Percentiles rank a stretch among this genome's conserved stretches.
phyloP scores from a whole-genome alignment of 2,329 filamentous ascomycete genomes.

The Fusarium verticillioides region DNA sequence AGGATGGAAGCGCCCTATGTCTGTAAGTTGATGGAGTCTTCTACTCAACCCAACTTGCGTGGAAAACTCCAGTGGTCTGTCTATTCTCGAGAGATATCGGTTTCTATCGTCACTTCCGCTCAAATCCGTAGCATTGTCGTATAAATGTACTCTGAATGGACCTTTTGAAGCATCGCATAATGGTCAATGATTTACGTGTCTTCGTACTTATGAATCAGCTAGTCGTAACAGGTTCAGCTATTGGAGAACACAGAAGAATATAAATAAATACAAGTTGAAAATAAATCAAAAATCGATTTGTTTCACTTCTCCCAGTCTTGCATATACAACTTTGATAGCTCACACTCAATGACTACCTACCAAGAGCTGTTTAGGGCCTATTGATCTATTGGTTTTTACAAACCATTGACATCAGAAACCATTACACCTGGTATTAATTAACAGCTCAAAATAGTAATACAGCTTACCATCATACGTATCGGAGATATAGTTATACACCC shows the following conservation, averaged over 20 bases:
- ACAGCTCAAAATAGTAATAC: not conserved
- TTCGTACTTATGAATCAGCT: too few species aligned
- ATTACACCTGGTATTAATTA: not conserved
- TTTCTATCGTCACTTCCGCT: fast-evolving
- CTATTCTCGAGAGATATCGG: fast-evolving
- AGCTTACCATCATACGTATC: not conserved
- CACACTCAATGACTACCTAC: fast-evolving
- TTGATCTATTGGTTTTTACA: too few species aligned
- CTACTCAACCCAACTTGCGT: not conserved
- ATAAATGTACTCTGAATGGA: fast-evolving
- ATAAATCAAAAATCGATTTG: too few species aligned
- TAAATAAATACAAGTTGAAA: too few species aligned
- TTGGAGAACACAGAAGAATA: not conserved
- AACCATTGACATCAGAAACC: fast-evolving
- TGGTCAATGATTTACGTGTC: not conserved
- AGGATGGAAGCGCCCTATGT: not conserved
- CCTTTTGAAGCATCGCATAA: not conserved
- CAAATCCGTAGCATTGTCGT: fast-evolving
- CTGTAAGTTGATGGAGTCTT: too few species aligned
- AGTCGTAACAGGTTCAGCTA: too few species aligned
- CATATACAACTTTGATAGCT: not conserved
- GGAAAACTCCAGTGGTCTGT: too few species aligned
- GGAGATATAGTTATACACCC: not conserved
- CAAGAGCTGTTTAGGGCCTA: too few species aligned
- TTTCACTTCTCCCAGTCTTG: too few species aligned